These are phyloP conservation scores for Suillus americanus DNA, from an alignment of 768 basidiomycete species.

Conservation along the genomic window DNA sequence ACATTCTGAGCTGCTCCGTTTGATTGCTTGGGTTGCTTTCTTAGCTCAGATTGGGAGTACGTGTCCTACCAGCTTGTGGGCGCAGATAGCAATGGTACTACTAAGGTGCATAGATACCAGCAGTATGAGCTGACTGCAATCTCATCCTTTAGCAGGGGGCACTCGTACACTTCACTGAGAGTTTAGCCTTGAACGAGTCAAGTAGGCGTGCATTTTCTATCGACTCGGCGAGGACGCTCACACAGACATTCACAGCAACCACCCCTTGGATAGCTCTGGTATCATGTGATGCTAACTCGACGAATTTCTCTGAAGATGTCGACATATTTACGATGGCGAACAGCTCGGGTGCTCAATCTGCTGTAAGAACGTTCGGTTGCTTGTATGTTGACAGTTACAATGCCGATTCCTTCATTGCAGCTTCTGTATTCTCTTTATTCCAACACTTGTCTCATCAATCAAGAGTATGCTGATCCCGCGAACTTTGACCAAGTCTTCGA, in stretches of 20 bases:
- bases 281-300: constrained; percentile 77
- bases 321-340: constrained; percentile 85
- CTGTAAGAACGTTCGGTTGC: constrained; percentile 45
- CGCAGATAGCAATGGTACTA: constrained; percentile 46
- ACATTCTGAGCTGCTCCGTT: constrained; percentile 11
- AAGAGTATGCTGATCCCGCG: constrained; percentile 60
- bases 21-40: neutral
- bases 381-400: constrained; percentile 3
- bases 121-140: neutral
- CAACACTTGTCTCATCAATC: constrained; percentile 72
- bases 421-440: constrained; percentile 77
- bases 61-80: constrained; percentile 64
- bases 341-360: constrained; percentile 77
- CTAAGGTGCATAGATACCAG: constrained; percentile 44
- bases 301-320: constrained; percentile 51
- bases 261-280: constrained; percentile 94
- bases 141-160: constrained; percentile 54
- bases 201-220: constrained; percentile 34
- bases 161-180: constrained; percentile 81
- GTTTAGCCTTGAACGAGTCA: constrained; percentile 42
- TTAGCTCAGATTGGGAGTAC: constrained; percentile 50
- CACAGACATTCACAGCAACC: constrained; percentile 29
- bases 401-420: constrained; percentile 33
- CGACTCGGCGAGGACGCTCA: constrained; percentile 1
- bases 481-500: constrained; percentile 74